Evolutionary conservation across 306 rosid genomes (phyloP).

Genomic region (Macrotyloma uniflorum): DNA sequence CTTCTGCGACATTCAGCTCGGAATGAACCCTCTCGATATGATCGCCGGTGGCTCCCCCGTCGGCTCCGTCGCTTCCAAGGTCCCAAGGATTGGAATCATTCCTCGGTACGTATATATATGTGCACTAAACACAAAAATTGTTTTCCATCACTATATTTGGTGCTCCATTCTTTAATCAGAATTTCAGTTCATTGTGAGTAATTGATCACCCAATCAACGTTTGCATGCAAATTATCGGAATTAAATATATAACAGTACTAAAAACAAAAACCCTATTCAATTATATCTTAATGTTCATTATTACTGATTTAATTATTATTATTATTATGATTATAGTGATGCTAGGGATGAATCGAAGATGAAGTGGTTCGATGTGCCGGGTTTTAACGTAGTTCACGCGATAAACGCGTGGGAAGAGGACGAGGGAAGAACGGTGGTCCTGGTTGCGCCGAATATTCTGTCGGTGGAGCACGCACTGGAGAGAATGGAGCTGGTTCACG

Average conservation of each 20-base stretch:
- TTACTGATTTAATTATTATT: not conserved
- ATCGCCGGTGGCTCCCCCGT: conserved; percentile 70
- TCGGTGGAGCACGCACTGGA: conserved; percentile 80
- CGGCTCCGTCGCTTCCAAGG: conserved; percentile 60
- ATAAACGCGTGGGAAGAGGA: conserved; percentile 94
- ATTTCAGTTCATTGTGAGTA: no score
- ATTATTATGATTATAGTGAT: not conserved
- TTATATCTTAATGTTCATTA: not conserved
- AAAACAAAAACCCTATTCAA: not conserved
- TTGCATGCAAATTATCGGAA: not conserved
- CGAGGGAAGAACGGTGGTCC: conserved; percentile 51
- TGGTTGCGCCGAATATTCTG: conserved; percentile 80
- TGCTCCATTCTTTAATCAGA: no score
- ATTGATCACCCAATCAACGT: not conserved
- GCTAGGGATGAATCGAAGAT: conserved; percentile 52
- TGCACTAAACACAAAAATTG: no score
- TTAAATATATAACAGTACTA: not conserved
- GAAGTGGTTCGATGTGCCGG: conserved; percentile 87
- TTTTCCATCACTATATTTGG: no score
- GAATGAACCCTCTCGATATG: conserved; percentile 76
- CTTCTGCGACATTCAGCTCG: conserved; percentile 75
- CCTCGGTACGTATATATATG: conserved; percentile 55
- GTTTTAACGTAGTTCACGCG: conserved; percentile 77
- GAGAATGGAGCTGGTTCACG: conserved; percentile 70
- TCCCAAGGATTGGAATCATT: conserved; percentile 64